Evolutionary conservation across 75 land plant genomes (phyloP).

Genomic region (Larix kaempferi): DNA sequence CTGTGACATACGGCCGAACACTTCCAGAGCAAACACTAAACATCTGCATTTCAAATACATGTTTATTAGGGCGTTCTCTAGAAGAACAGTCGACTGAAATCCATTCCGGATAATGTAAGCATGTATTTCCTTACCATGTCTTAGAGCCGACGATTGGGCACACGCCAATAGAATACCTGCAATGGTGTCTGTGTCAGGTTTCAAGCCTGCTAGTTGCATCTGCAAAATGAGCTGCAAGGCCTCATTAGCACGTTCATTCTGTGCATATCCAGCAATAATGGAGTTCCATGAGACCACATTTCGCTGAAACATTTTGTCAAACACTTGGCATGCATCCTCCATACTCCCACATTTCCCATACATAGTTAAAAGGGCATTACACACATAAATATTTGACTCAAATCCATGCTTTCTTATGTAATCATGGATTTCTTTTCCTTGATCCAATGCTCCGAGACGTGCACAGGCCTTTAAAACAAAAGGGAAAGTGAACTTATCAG

Average conservation of each 20-base stretch:
- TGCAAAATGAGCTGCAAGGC: conserved; percentile 10
- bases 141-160: not conserved
- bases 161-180: conserved; percentile 5
- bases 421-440: conserved; percentile 27
- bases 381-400: conserved; percentile 23
- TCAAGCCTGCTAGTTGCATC: conserved; percentile 18
- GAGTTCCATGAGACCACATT: conserved; percentile 37
- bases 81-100: conserved; percentile 36
- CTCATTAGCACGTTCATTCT: conserved; percentile 15
- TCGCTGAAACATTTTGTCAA: conserved; percentile 24
- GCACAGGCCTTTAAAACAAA: conserved; percentile 29
- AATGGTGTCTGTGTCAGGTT: conserved; percentile 25
- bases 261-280: conserved; percentile 20
- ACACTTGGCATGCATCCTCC: conserved; percentile 17
- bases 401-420: conserved; percentile 16
- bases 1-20: conserved; percentile 34
- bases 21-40: conserved; percentile 32
- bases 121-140: conserved; percentile 39
- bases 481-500: conserved; percentile 29
- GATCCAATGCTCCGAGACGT: not conserved
- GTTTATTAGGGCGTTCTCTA: conserved; percentile 45
- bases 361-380: conserved; percentile 31
- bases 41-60: conserved; percentile 74
- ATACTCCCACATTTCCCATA: conserved; percentile 29
- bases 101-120: conserved; percentile 21